Conservation (phyloP, 1,139 yeast genomes). For the Pichia norvegensis region DNA sequence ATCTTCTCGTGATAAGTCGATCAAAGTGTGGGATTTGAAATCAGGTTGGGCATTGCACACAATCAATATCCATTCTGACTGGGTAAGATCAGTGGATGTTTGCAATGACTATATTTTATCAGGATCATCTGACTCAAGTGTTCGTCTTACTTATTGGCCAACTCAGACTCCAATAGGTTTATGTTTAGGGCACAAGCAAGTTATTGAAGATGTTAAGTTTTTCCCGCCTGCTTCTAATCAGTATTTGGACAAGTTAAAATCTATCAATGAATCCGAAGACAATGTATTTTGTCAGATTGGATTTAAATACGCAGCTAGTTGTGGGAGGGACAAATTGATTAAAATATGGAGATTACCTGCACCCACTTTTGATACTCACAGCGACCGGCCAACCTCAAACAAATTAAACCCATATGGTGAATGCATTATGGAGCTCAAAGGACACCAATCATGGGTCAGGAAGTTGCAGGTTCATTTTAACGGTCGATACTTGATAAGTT, state of each 20-base stretch:
- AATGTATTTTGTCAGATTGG: slow-evolving; percentile 35
- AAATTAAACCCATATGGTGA: slow-evolving; percentile 50
- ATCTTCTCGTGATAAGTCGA: slow-evolving; percentile 68
- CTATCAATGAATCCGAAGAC: slow-evolving; percentile 1
- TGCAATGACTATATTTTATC: slow-evolving; percentile 49
- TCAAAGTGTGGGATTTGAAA: slow-evolving; percentile 69
- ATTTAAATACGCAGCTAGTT: slow-evolving; percentile 65
- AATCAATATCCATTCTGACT: slow-evolving; percentile 75
- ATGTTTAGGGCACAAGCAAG: slow-evolving; percentile 76
- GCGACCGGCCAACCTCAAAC: slow-evolving; percentile 42
- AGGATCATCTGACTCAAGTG: slow-evolving; percentile 76
- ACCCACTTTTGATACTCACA: slow-evolving; percentile 44
- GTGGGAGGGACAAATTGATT: slow-evolving; percentile 72
- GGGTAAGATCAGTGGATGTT: slow-evolving; percentile 63
- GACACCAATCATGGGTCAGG: slow-evolving; percentile 87
- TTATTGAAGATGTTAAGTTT: slow-evolving; percentile 65
- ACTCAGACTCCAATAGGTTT: slow-evolving; percentile 64
- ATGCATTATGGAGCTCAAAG: slow-evolving; percentile 41
- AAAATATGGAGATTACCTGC: slow-evolving; percentile 72
- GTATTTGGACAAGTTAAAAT: slow-evolving; percentile 39
- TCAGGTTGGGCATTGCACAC: slow-evolving; percentile 63
- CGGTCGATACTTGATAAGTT: slow-evolving; percentile 63
- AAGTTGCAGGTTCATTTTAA: slow-evolving; percentile 65
- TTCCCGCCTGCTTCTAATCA: slow-evolving; percentile 49
- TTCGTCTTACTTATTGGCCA: slow-evolving; percentile 53